phyloP scores from a whole-genome alignment of 2,329 filamentous ascomycete species.

The Westerdykella aurantiaca region DNA sequence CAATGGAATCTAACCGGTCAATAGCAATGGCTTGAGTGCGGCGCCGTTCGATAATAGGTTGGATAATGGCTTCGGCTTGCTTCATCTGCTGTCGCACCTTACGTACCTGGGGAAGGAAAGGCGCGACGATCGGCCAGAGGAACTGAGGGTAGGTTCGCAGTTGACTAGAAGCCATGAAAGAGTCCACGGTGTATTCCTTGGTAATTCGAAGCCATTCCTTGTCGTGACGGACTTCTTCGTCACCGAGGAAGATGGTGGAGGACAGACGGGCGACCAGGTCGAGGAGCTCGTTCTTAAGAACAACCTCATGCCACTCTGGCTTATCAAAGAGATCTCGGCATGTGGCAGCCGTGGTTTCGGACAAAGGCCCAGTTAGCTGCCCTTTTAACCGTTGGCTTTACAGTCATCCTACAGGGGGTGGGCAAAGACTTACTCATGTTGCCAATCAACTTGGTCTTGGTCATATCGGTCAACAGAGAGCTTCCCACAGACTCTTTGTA shows the following conservation, averaged over 20 bases:
- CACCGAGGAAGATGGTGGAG: slow-evolving; percentile 50
- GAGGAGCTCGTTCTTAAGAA: slow-evolving; percentile 30
- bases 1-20: slow-evolving; percentile 35
- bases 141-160: slow-evolving; percentile 42
- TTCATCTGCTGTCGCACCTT: slow-evolving; percentile 36
- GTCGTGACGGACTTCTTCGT: slow-evolving; percentile 46
- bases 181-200: slow-evolving; percentile 48
- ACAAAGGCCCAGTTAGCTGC: no score
- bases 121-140: slow-evolving; percentile 41
- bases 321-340: no score
- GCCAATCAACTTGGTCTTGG: no score
- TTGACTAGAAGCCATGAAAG: slow-evolving; percentile 46
- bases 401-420: no score
- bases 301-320: slow-evolving; percentile 7
- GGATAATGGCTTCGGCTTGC: slow-evolving; percentile 34
- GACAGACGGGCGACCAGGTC: slow-evolving; percentile 50
- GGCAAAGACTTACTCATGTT: no score
- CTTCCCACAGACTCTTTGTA: no score
- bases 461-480: no score
- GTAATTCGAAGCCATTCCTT: slow-evolving; percentile 52
- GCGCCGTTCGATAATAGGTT: slow-evolving; percentile 16
- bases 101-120: slow-evolving; percentile 41
- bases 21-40: slow-evolving; percentile 1
- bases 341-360: no score
- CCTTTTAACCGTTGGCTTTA: no score